Conservation (phyloP, 1,284 basidiomycete species). For the Hemileia vastatrix region DNA sequence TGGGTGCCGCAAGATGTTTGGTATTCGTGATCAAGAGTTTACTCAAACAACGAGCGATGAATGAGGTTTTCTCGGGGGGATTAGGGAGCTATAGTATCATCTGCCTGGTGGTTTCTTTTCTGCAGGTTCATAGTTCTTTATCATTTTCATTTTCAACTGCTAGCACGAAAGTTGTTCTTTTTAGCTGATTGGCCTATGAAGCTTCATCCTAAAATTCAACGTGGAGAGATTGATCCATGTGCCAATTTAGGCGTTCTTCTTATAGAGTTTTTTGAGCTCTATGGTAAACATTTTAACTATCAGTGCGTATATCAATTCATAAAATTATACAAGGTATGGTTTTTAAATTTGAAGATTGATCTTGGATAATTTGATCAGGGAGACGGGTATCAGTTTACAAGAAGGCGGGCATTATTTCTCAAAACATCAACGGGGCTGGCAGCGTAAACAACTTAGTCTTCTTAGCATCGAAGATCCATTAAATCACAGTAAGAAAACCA, state of each 20-base stretch:
- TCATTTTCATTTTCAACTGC: not conserved
- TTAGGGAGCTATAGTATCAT: slow-evolving; percentile 91
- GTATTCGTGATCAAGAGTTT: slow-evolving; percentile 84
- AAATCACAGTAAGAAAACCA: slow-evolving; percentile 59
- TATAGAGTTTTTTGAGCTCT: slow-evolving; percentile 93
- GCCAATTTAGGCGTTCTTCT: slow-evolving; percentile 82
- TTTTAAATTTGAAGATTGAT: not conserved
- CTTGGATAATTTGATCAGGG: not conserved
- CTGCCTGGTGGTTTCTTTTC: slow-evolving; percentile 79
- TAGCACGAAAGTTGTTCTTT: not conserved
- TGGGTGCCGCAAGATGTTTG: slow-evolving; percentile 48
- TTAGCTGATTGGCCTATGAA: slow-evolving; percentile 26
- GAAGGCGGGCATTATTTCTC: slow-evolving; percentile 74
- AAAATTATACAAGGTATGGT: slow-evolving; percentile 26
- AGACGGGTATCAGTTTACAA: slow-evolving; percentile 68
- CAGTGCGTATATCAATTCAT: slow-evolving; percentile 48
- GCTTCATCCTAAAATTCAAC: slow-evolving; percentile 88
- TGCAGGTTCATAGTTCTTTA: slow-evolving; percentile 56
- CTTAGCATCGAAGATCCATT: slow-evolving; percentile 92
- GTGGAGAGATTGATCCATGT: slow-evolving; percentile 73
- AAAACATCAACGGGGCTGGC: slow-evolving; percentile 71
- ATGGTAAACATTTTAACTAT: slow-evolving; percentile 86
- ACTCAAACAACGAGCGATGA: slow-evolving; percentile 80
- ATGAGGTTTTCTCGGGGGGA: slow-evolving; percentile 92
- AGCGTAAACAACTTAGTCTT: slow-evolving; percentile 55